phyloP scores from a whole-genome alignment of 2,329 filamentous ascomycete genomes.

The Fusarium redolens region DNA sequence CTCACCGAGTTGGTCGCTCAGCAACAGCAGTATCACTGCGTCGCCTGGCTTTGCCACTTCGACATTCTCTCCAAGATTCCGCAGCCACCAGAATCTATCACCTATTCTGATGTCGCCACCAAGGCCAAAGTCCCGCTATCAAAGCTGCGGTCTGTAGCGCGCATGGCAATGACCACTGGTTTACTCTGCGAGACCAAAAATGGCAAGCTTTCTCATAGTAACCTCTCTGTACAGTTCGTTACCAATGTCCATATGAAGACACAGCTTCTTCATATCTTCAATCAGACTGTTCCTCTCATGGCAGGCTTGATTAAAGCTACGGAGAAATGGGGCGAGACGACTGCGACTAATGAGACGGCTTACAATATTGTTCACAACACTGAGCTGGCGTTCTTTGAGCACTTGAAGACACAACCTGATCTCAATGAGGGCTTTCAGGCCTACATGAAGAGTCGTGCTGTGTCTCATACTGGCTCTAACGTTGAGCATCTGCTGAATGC shows the following conservation, averaged over 20 bases:
- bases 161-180: conserved; percentile 53
- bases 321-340: conserved; percentile 42
- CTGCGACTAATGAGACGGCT: conserved; percentile 43
- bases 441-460: conserved; percentile 31
- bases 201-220: conserved; percentile 44
- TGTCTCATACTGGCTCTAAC: conserved; percentile 28
- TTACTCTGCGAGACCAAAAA: conserved; percentile 50
- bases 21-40: conserved; percentile 33
- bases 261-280: conserved; percentile 48
- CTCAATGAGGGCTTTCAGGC: conserved; percentile 13
- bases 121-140: conserved; percentile 16
- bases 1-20: conserved; percentile 29
- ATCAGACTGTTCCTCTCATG: conserved; percentile 42
- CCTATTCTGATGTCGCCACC: conserved; percentile 20
- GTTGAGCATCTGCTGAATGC: conserved; percentile 24
- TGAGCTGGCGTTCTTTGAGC: conserved; percentile 48
- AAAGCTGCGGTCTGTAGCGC: conserved; percentile 27
- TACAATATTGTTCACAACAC: conserved; percentile 46
- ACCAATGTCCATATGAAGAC: conserved; percentile 41
- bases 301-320: conserved; percentile 40
- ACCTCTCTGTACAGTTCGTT: too few species aligned
- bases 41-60: conserved; percentile 31
- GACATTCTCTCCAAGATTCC: conserved; percentile 20
- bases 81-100: not conserved
- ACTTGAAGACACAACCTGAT: conserved; percentile 34